A percentile compares a stretch with the other conserved stretches of the same genome.
Conservation (phyloP, 148 eudicot genomes). For the Cornus kousa region DNA sequence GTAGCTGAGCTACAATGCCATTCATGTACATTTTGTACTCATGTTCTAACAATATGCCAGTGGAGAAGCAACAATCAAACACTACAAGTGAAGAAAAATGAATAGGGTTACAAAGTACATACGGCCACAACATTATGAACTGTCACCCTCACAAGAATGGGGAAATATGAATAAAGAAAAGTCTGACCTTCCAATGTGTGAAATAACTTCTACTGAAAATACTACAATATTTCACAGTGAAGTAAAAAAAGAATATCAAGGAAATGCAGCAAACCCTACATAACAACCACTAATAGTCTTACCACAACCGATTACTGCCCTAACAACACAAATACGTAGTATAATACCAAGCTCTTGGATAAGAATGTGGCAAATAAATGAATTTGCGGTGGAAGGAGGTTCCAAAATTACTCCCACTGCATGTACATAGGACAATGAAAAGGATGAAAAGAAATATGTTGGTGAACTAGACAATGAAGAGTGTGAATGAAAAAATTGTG, state of each 20-base stretch:
- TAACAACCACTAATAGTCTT: neutral
- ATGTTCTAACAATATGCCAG: constrained; percentile 60
- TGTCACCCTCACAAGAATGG: neutral
- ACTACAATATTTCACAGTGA: neutral
- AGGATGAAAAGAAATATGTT: neutral
- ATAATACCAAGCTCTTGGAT: neutral
- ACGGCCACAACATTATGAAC: neutral
- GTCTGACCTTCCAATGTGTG: neutral
- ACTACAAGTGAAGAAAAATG: constrained; percentile 32
- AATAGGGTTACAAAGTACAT: neutral
- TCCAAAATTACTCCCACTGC: neutral
- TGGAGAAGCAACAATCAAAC: constrained; percentile 84
- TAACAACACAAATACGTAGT: neutral
- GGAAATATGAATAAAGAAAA: constrained; percentile 1
- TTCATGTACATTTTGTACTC: constrained; percentile 64
- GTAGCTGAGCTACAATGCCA: constrained; percentile 68
- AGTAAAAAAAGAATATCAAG: neutral
- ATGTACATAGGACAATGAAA: neutral
- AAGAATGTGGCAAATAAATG: neutral
- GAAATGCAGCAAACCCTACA: neutral
- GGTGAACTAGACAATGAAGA: no score
- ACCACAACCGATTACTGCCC: neutral
- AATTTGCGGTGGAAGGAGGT: neutral
- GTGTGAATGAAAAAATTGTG: neutral
- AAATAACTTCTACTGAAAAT: neutral